Percentiles rank a stretch among this genome's conserved stretches.
phyloP scores from a whole-genome alignment of 1,284 basidiomycete species.

The Pterulicium gracile region DNA sequence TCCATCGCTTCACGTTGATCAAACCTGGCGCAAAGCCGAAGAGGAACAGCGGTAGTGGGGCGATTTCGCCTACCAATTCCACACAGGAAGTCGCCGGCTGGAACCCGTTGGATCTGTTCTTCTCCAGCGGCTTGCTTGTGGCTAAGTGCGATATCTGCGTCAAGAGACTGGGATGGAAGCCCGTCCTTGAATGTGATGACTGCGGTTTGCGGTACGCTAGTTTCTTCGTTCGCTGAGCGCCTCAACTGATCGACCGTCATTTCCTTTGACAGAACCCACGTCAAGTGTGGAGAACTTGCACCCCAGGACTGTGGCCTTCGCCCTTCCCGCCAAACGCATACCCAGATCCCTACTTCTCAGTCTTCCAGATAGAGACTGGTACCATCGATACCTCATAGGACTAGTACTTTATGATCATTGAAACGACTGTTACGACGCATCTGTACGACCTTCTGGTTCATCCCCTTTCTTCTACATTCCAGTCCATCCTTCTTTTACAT shows the following conservation, averaged over 20 bases:
- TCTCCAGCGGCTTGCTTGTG: constrained; percentile 54
- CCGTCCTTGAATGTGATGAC: constrained; percentile 82
- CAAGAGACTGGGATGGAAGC: constrained; percentile 79
- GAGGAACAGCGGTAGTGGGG: constrained; percentile 20
- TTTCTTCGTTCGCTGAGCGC: constrained; percentile 12
- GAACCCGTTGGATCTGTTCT: constrained; percentile 72
- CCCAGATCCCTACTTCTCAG: not conserved
- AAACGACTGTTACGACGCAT: too few relatives aligned
- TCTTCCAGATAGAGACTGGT: too few relatives aligned
- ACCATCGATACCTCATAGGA: too few relatives aligned
- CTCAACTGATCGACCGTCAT: too few relatives aligned
- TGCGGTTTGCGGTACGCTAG: constrained; percentile 48
- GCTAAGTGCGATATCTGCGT: constrained; percentile 75
- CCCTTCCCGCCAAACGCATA: constrained; percentile 18
- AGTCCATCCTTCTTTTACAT: too few relatives aligned
- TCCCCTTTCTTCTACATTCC: too few relatives aligned
- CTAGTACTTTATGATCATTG: too few relatives aligned
- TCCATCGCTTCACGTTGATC: constrained; percentile 81
- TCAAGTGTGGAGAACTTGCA: constrained; percentile 75
- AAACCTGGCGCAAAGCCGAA: constrained; percentile 61
- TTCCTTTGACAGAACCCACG: constrained; percentile 50
- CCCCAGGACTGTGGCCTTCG: constrained; percentile 65
- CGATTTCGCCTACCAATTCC: constrained; percentile 16
- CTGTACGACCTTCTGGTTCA: too few relatives aligned
- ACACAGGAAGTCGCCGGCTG: constrained; percentile 31